phyloP scores from a whole-genome alignment of 768 basidiomycete species.

The Suillus spraguei region DNA sequence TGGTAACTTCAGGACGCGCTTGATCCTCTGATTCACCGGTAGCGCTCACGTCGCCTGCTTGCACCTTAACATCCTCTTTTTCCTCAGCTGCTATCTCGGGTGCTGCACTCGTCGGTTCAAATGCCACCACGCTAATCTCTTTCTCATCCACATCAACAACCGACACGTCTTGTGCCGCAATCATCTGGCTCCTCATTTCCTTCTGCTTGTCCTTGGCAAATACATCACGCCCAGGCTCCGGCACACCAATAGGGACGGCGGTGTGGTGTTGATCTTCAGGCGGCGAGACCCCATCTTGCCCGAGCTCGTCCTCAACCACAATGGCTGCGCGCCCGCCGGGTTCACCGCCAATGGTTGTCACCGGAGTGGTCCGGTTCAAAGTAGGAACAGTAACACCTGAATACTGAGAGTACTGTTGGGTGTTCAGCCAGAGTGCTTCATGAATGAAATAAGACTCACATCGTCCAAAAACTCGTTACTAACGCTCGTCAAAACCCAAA shows the following conservation, averaged over 20 bases:
- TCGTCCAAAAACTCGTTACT: constrained; percentile 72
- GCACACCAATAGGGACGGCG: constrained; percentile 46
- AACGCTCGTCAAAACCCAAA: not conserved
- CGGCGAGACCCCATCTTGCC: constrained; percentile 18
- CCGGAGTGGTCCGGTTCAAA: constrained; percentile 39
- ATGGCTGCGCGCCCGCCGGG: constrained; percentile 55
- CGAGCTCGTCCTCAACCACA: constrained; percentile 49
- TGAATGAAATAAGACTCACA: constrained; percentile 43
- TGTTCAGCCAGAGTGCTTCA: not conserved
- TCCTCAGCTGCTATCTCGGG: not conserved
- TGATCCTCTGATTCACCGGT: constrained; percentile 2
- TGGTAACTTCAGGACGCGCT: constrained; percentile 1
- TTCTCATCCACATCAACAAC: constrained; percentile 25
- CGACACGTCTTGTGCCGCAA: constrained; percentile 15
- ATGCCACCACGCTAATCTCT: constrained; percentile 37
- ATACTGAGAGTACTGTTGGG: constrained; percentile 60
- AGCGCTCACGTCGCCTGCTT: constrained; percentile 4
- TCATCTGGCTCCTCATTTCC: constrained; percentile 49
- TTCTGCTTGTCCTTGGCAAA: constrained; percentile 57
- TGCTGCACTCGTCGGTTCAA: constrained; percentile 4
- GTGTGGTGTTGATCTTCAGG: constrained; percentile 34
- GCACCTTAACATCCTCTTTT: constrained; percentile 13
- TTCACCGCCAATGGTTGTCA: constrained; percentile 55
- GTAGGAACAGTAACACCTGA: constrained; percentile 38
- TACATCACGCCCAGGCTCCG: constrained; percentile 77